Conservation (phyloP, 768 basidiomycete genomes). For the Rhodotorula kratochvilovae region DNA sequence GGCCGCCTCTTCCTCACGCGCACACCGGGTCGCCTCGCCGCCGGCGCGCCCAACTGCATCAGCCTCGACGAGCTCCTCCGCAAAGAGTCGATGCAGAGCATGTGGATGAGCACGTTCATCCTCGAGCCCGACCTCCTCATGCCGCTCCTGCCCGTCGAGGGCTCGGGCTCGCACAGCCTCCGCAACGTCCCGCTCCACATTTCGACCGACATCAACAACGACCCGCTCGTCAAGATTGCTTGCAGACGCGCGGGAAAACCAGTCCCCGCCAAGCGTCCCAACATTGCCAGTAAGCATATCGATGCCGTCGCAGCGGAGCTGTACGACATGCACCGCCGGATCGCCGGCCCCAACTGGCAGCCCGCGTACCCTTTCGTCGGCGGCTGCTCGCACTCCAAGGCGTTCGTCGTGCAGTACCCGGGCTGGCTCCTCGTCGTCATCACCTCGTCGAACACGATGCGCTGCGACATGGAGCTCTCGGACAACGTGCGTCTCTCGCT, state of each 20-base stretch:
- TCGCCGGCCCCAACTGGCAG: slow-evolving; percentile 6
- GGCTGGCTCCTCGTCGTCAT: slow-evolving; percentile 28
- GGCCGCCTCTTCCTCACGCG: slow-evolving; percentile 7
- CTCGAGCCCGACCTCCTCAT: slow-evolving; percentile 9
- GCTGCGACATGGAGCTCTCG: slow-evolving; percentile 17
- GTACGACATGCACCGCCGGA: background rate
- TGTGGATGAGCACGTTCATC: background rate
- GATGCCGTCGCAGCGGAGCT: background rate
- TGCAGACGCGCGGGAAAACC: background rate
- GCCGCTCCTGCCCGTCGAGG: background rate
- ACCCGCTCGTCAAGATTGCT: background rate
- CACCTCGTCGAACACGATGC: slow-evolving; percentile 27
- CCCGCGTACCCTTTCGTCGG: slow-evolving; percentile 5
- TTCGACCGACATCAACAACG: background rate
- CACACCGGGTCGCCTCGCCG: background rate
- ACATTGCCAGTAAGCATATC: background rate
- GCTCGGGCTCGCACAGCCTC: background rate
- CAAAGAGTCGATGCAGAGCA: background rate
- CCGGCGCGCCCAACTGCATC: background rate
- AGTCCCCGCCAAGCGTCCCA: too few species aligned
- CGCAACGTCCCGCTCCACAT: slow-evolving; percentile 2
- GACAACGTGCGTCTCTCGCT: slow-evolving; percentile 29
- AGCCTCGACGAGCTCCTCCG: background rate
- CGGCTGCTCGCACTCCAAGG: slow-evolving; percentile 24
- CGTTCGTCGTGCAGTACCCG: slow-evolving; percentile 19